Evolutionary conservation across 257 asterid species (phyloP).

Genomic region (Solanum sitiens): DNA sequence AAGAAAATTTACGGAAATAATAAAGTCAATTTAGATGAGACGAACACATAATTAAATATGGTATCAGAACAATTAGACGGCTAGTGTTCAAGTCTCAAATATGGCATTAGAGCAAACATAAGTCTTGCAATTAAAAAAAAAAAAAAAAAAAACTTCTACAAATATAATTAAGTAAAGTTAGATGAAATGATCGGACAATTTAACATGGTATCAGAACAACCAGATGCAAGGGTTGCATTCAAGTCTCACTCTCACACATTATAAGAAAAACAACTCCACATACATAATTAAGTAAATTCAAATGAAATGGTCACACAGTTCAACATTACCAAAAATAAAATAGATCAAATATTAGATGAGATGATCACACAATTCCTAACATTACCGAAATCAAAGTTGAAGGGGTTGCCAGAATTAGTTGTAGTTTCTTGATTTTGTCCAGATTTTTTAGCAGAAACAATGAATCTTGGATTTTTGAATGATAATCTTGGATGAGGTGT

Average conservation of each 20-base stretch:
- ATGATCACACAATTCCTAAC: neutral
- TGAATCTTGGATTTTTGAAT: slow-evolving; percentile 21
- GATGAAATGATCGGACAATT: neutral
- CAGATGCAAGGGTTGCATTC: neutral
- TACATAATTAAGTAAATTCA: neutral
- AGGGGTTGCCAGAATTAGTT: slow-evolving; percentile 30
- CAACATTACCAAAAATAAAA: slow-evolving; percentile 20
- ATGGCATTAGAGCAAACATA: neutral
- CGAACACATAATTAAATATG: neutral
- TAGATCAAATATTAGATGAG: neutral
- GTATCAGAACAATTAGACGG: neutral
- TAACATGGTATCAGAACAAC: neutral
- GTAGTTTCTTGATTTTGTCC: slow-evolving; percentile 8
- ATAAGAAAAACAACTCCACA: neutral
- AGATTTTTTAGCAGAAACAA: slow-evolving; percentile 42
- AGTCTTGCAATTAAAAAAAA: no score
- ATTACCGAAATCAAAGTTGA: slow-evolving; percentile 45
- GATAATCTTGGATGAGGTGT: slow-evolving; percentile 36
- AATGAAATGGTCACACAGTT: neutral
- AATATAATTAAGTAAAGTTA: neutral
- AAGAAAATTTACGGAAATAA: neutral
- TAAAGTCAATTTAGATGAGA: neutral
- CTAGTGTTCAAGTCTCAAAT: neutral
- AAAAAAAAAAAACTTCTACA: neutral
- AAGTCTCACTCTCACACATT: neutral